A percentile compares a stretch with the other conserved stretches of the same genome.
Evolutionary conservation across 2,329 filamentous ascomycete genomes (phyloP).

Genomic region (Microdochium nivale): DNA sequence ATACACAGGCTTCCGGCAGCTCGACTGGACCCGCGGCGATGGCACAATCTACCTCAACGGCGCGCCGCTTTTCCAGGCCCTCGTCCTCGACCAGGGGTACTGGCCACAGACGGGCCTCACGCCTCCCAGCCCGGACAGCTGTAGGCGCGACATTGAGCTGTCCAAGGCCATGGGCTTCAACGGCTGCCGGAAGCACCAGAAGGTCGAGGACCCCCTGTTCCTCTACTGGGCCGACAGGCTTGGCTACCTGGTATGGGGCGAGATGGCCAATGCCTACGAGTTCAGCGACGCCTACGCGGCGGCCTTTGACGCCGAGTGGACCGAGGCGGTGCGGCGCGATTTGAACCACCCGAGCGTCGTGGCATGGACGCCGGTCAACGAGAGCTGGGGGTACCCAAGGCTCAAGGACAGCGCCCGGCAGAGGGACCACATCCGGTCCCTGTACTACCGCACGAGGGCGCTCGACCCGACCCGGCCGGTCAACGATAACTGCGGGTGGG

Average conservation of each 20-base stretch:
- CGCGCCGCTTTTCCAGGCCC: constrained; percentile 49
- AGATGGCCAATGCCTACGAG: constrained; percentile 57
- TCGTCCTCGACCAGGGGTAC: constrained; percentile 55
- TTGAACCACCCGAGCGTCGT: constrained; percentile 58
- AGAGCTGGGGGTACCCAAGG: constrained; percentile 54
- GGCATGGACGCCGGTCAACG: constrained; percentile 59
- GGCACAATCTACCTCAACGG: constrained; percentile 51
- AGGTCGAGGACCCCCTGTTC: constrained; percentile 53
- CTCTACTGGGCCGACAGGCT: constrained; percentile 53
- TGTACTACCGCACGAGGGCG: constrained; percentile 57
- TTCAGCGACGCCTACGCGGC: constrained; percentile 50
- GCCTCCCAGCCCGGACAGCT: constrained; percentile 35
- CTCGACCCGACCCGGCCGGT: constrained; percentile 56
- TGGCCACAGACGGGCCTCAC: constrained; percentile 55
- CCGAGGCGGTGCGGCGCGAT: constrained; percentile 51
- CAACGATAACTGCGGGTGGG: constrained; percentile 67
- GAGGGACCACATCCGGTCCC: constrained; percentile 52
- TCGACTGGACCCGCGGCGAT: constrained; percentile 50
- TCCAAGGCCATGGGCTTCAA: constrained; percentile 55
- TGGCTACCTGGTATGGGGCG: constrained; percentile 55
- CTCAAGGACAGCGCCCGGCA: constrained; percentile 48
- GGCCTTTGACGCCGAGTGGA: constrained; percentile 57
- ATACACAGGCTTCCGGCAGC: constrained; percentile 50
- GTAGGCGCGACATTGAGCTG: constrained; percentile 44
- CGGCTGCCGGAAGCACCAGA: constrained; percentile 57